These are phyloP conservation scores for Myxozyma monticola DNA, from an alignment of 805 yeast species.

Conservation along the genomic window DNA sequence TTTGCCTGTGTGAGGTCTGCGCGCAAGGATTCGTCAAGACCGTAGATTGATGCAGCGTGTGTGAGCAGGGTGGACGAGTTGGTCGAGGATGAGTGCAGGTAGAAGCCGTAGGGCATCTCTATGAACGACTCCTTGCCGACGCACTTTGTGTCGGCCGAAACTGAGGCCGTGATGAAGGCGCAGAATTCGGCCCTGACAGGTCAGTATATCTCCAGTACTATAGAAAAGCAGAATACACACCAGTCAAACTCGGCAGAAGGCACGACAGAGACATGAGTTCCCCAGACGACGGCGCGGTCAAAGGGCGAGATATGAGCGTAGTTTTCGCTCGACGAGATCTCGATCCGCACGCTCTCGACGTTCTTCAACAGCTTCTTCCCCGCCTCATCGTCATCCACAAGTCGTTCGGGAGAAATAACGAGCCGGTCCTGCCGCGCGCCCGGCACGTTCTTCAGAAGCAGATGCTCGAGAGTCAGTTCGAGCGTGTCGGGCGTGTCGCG, in stretches of 20 bases:
- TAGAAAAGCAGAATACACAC: slow-evolving; percentile 1
- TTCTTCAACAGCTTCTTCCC: slow-evolving; percentile 7
- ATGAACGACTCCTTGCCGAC: slow-evolving; percentile 21
- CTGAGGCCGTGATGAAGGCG: slow-evolving; percentile 7
- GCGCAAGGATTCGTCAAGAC: not conserved
- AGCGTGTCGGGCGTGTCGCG: slow-evolving; percentile 26
- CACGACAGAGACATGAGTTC: slow-evolving; percentile 23
- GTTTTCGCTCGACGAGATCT: slow-evolving; percentile 21
- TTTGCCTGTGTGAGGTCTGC: slow-evolving; percentile 8
- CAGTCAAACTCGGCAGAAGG: slow-evolving; percentile 11
- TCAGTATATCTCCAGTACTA: not conserved
- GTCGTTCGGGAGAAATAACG: not conserved
- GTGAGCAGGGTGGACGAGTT: not conserved
- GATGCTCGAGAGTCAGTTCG: slow-evolving; percentile 8
- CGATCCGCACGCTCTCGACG: slow-evolving; percentile 19
- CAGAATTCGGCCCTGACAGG: slow-evolving; percentile 18
- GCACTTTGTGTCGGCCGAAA: slow-evolving; percentile 11
- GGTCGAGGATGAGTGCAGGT: slow-evolving; percentile 19
- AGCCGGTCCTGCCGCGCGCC: slow-evolving; percentile 26
- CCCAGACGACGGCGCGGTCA: slow-evolving; percentile 18
- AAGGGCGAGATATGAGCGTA: slow-evolving; percentile 27
- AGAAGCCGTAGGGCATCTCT: slow-evolving; percentile 20
- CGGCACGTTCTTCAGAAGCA: slow-evolving; percentile 17
- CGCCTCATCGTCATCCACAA: not conserved
- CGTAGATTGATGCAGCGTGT: slow-evolving; percentile 9